Percentiles rank a stretch among this genome's conserved stretches.
These are phyloP conservation scores for Akanthomyces uredinophilus DNA, from an alignment of 2,329 filamentous ascomycete species.

Conservation along the genomic window DNA sequence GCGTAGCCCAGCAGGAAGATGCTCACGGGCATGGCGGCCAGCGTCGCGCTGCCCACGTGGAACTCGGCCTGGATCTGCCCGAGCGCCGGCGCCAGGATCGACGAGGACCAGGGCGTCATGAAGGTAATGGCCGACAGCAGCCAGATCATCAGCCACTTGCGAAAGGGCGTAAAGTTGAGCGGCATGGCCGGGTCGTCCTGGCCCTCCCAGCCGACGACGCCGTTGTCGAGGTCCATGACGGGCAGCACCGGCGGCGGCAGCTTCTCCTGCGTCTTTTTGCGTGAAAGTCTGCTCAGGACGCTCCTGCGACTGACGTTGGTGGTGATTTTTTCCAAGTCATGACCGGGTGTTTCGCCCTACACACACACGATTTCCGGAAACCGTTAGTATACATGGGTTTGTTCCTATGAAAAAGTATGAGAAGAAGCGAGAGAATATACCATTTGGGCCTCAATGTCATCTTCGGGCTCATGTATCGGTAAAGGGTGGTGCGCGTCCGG, in stretches of 20 bases:
- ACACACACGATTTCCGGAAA: background rate
- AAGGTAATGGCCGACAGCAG: constrained; percentile 58
- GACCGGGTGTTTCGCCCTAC: constrained; percentile 13
- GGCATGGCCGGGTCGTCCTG: constrained; percentile 54
- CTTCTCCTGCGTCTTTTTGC: constrained; percentile 23
- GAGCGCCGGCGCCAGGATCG: constrained; percentile 51
- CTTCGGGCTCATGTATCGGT: constrained; percentile 14
- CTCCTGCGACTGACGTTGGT: constrained; percentile 22
- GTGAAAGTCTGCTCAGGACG: constrained; percentile 23
- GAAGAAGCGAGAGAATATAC: constrained; percentile 12
- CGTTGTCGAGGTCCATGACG: constrained; percentile 43
- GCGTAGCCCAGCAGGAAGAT: constrained; percentile 58
- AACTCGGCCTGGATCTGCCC: constrained; percentile 39
- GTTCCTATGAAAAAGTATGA: no score
- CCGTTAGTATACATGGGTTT: background rate
- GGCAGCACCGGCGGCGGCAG: constrained; percentile 37
- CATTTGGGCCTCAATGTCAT: constrained; percentile 22
- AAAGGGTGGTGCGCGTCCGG: constrained; percentile 14
- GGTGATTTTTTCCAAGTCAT: constrained; percentile 18
- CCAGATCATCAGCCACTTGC: constrained; percentile 54
- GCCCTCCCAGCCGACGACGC: constrained; percentile 56
- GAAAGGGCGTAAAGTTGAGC: constrained; percentile 49
- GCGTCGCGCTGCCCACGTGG: constrained; percentile 33
- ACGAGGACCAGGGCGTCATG: constrained; percentile 60
- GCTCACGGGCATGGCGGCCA: constrained; percentile 50